Evolutionary conservation across 371 early-diverging fungal genomes (phyloP), one percentile per base, ranked within the genome.

Genomic region (Basidiobolus meristosporus): DNA sequence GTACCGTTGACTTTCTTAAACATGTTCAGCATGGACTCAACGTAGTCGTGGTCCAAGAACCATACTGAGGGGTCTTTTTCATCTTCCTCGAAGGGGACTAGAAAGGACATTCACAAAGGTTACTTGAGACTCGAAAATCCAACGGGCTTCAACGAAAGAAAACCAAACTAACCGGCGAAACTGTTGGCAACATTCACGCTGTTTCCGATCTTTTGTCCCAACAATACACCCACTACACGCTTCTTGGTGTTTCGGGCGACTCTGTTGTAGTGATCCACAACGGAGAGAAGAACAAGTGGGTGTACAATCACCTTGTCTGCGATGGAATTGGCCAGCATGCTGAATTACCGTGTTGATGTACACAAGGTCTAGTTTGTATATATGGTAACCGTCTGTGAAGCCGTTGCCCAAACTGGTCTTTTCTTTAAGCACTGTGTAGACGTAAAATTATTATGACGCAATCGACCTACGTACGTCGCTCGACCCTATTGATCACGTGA

Each of bases 11-110:
- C 97, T 68, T 98, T 99, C 55, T 89, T 90, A 62, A 93, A 98
- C 88, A 99, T 91, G 46, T 92, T 95, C 47, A 86, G 90, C 99
- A 99, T 98, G 11, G 85, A 85, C 57, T 97, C 92, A 37, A 91
- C 84, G 58, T 98, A 99, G 56, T 98, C 90, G 62, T 98, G 98
- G 63, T 99, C 99, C 52, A 98, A 72, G 60, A 92, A 99, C 96
- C 98, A 99, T 6, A 92, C 91, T 4, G 78, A 73, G 12, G 91
- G 85, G 62, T 92, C 89, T 59, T 90, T 91, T 45, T 97, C 92
- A 54, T 97, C 96, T 62, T 98, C 98, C 60, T 96, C 96, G 58
- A 99, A 99, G 16, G 99, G 99, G 12, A 98, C 97, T 85, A 56
- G 2, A 48, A 16, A 38, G 30, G 1, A 21, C 29, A 44, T 2